phyloP scores from a whole-genome alignment of 805 yeast genomes.

The Candida pseudoglaebosa region DNA sequence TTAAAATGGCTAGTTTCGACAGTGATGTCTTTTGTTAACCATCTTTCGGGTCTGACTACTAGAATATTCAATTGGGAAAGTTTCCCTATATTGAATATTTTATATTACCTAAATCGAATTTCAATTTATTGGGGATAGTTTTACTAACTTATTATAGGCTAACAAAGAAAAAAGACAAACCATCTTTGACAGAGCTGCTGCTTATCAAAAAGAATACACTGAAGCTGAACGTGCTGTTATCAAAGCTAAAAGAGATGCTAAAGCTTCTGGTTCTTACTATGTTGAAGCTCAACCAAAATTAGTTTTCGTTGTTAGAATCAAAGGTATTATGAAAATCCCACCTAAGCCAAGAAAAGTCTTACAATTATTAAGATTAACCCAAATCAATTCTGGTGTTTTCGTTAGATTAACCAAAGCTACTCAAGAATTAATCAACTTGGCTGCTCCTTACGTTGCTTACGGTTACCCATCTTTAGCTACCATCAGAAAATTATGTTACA shows the following conservation, averaged over 20 bases:
- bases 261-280: slow-evolving; percentile 90
- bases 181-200: slow-evolving; percentile 91
- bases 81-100: too few relatives aligned
- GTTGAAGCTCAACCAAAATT: slow-evolving; percentile 93
- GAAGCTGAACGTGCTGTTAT: slow-evolving; percentile 86
- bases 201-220: slow-evolving; percentile 91
- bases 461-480: slow-evolving; percentile 95
- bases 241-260: slow-evolving; percentile 88
- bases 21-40: slow-evolving; percentile 75
- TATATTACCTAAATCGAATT: too few relatives aligned
- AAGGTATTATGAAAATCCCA: slow-evolving; percentile 98
- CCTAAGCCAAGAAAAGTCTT: slow-evolving; percentile 99
- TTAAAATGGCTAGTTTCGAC: slow-evolving; percentile 71
- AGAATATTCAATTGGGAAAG: too few relatives aligned
- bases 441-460: slow-evolving; percentile 95
- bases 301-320: slow-evolving; percentile 95
- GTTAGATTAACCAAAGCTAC: slow-evolving; percentile 96
- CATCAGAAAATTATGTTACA: slow-evolving; percentile 89
- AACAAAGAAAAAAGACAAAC: slow-evolving; percentile 55
- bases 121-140: neutral
- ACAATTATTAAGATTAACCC: slow-evolving; percentile 88
- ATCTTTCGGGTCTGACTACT: slow-evolving; percentile 90
- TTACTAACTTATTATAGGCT: slow-evolving; percentile 39
- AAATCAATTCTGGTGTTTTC: slow-evolving; percentile 92
- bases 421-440: slow-evolving; percentile 83